phyloP scores from a whole-genome alignment of 164 flowering plant genomes.

The Echeveria elegans region DNA sequence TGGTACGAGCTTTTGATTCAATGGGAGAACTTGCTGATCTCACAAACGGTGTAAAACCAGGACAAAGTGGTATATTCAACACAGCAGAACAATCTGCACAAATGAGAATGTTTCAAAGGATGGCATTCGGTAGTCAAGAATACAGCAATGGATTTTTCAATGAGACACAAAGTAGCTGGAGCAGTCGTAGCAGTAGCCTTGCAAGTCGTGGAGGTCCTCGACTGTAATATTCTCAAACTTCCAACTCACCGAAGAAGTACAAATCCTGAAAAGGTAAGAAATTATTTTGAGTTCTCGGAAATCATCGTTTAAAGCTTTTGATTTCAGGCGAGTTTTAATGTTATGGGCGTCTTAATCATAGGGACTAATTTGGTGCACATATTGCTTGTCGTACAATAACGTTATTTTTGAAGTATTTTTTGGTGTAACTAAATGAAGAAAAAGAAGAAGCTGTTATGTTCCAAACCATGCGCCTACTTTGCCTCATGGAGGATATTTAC shows the following conservation, averaged over 20 bases:
- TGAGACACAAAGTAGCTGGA: constrained; percentile 6
- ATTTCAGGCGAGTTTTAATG: background rate
- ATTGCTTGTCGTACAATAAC: background rate
- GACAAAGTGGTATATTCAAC: constrained; percentile 38
- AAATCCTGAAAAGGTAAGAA: too few species aligned
- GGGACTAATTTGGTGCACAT: background rate
- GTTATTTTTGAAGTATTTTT: background rate
- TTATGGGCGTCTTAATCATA: background rate
- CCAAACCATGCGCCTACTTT: background rate
- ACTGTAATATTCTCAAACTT: background rate
- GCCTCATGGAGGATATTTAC: background rate
- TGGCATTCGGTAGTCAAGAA: constrained; percentile 27
- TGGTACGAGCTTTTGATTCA: constrained; percentile 41
- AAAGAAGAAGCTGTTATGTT: background rate
- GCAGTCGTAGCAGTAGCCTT: background rate
- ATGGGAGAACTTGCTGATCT: constrained; percentile 36
- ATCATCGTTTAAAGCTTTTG: too few species aligned
- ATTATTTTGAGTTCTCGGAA: too few species aligned
- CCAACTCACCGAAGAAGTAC: too few species aligned
- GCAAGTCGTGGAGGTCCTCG: constrained; percentile 3
- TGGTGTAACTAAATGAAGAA: background rate
- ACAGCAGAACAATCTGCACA: constrained; percentile 32
- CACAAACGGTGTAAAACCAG: constrained; percentile 43
- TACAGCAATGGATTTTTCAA: constrained; percentile 2
- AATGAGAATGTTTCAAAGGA: constrained; percentile 24